A percentile compares a stretch with the other conserved stretches of the same genome.
Conservation (phyloP, 2,329 filamentous ascomycete species). For the Madurella fahalii region DNA sequence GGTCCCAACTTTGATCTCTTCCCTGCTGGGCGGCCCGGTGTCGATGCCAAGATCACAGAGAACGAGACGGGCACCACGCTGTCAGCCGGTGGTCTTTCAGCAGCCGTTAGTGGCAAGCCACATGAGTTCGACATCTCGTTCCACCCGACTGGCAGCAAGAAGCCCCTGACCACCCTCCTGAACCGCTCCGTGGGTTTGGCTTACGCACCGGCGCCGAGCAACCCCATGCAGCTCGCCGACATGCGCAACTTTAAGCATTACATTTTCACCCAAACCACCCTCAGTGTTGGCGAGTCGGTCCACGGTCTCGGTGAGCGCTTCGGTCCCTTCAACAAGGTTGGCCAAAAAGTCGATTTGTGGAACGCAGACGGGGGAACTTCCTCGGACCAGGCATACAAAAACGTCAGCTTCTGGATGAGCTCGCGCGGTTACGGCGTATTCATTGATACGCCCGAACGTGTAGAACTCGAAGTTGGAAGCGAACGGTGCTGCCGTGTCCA, state of each 20-base stretch:
- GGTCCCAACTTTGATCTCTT: slow-evolving; percentile 58
- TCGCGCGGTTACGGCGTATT: slow-evolving; percentile 74
- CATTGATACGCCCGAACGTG: slow-evolving; percentile 64
- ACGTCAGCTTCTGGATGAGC: slow-evolving; percentile 65
- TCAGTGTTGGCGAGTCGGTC: slow-evolving; percentile 60
- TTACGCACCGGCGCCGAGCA: slow-evolving; percentile 50
- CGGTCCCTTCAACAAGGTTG: slow-evolving; percentile 71
- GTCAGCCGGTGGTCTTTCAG: slow-evolving; percentile 48
- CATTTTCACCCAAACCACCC: slow-evolving; percentile 53
- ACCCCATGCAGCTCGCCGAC: slow-evolving; percentile 50
- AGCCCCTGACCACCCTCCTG: slow-evolving; percentile 51
- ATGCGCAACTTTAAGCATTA: slow-evolving; percentile 51
- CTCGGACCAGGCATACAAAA: slow-evolving; percentile 69
- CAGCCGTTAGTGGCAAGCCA: slow-evolving; percentile 44
- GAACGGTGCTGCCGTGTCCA: slow-evolving; percentile 69
- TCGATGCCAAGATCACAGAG: slow-evolving; percentile 39
- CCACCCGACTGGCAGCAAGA: slow-evolving; percentile 45
- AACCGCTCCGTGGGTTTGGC: slow-evolving; percentile 55
- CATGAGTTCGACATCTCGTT: slow-evolving; percentile 55
- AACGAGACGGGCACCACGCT: slow-evolving; percentile 45
- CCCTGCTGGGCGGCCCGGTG: slow-evolving; percentile 45
- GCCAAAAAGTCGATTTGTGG: slow-evolving; percentile 64
- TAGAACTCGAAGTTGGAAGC: slow-evolving; percentile 70
- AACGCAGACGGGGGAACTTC: slow-evolving; percentile 63
- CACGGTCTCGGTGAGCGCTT: slow-evolving; percentile 75